Conservation (phyloP, 176 grass and related monocot genomes). For the Musa acuminata region DNA sequence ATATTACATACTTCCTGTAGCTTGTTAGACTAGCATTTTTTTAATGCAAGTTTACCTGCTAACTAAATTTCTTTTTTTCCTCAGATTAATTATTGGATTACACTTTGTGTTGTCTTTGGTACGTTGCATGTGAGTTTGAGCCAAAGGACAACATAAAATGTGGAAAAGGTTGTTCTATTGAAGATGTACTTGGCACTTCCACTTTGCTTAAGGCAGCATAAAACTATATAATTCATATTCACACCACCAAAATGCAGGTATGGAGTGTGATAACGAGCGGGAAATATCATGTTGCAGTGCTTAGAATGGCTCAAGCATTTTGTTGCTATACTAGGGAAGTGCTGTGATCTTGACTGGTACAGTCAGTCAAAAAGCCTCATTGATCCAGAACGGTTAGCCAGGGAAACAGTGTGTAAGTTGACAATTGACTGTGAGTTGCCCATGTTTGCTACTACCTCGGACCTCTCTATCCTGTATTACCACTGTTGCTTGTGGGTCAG, state of each 20-base stretch:
- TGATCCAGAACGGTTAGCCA: slow-evolving; percentile 56
- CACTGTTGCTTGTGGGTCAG: no score
- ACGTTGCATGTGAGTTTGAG: no score
- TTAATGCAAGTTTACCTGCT: not conserved
- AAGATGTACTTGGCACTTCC: not conserved
- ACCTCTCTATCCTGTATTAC: no score
- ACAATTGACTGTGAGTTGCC: not conserved
- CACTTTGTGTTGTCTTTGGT: not conserved
- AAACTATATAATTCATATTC: not conserved
- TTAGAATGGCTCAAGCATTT: slow-evolving; percentile 39
- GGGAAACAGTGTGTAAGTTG: slow-evolving; percentile 78
- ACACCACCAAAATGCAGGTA: slow-evolving; percentile 17
- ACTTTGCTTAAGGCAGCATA: not conserved
- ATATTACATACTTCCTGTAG: not conserved
- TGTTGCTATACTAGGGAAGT: slow-evolving; percentile 38
- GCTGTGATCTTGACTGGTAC: slow-evolving; percentile 57
- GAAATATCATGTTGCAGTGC: slow-evolving; percentile 56
- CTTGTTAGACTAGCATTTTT: not conserved
- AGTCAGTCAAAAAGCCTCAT: slow-evolving; percentile 48
- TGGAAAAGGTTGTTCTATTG: not conserved
- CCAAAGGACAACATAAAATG: no score
- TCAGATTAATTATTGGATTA: not conserved
- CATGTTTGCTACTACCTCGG: not conserved
- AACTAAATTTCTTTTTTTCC: not conserved
- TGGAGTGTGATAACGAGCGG: slow-evolving; percentile 18